These are phyloP conservation scores for Extremus antarcticus DNA, from an alignment of 495 filamentous ascomycete species.

Conservation along the genomic window DNA sequence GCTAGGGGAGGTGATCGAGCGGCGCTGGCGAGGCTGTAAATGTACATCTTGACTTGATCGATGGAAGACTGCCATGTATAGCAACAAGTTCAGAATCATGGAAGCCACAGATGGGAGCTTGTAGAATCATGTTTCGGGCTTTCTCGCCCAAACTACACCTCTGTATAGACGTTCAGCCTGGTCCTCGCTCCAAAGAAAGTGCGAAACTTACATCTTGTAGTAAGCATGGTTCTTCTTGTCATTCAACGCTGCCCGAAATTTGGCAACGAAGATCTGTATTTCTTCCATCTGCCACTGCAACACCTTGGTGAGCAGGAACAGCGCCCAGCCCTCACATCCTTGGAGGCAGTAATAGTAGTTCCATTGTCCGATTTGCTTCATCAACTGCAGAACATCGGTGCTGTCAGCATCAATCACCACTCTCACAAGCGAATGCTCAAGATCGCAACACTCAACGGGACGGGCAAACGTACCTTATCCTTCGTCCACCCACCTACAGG, in stretches of 20 bases:
- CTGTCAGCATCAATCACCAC: too few relatives aligned
- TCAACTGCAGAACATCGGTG: neutral
- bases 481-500: neutral
- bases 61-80: too few relatives aligned
- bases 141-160: neutral
- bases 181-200: too few relatives aligned
- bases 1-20: slow-evolving; percentile 15
- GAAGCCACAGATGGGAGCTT: too few relatives aligned
- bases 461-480: neutral
- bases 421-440: too few relatives aligned
- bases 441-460: too few relatives aligned
- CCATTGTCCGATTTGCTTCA: slow-evolving; percentile 1
- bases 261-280: neutral
- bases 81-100: too few relatives aligned
- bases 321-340: neutral
- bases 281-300: neutral
- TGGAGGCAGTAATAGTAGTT: neutral
- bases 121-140: too few relatives aligned
- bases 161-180: neutral
- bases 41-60: too few relatives aligned
- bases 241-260: neutral
- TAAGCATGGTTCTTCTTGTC: neutral
- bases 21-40: slow-evolving; percentile 13
- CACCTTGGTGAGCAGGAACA: neutral
- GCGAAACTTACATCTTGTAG: neutral